Percentiles rank a stretch among this genome's conserved stretches.
These are phyloP conservation scores for Taxillus chinensis DNA, from an alignment of 164 flowering plant genomes.

Conservation along the genomic window DNA sequence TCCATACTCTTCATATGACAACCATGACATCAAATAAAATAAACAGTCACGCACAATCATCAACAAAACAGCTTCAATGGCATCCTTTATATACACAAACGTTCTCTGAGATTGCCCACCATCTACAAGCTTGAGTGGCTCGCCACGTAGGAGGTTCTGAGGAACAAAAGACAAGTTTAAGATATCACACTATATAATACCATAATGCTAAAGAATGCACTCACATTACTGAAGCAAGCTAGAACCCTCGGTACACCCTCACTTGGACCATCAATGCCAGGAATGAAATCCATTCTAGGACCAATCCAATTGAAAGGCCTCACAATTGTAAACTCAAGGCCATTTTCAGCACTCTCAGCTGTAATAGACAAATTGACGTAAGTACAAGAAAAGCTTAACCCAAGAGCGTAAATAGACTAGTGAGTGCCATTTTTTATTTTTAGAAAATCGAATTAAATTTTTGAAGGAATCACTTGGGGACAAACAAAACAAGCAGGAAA, in stretches of 20 bases:
- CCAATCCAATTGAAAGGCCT: constrained; percentile 94
- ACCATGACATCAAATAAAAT: neutral
- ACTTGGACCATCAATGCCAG: constrained; percentile 88
- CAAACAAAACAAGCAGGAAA: no score
- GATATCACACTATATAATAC: neutral
- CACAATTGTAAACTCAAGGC: constrained; percentile 65
- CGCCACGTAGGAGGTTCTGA: constrained; percentile 46
- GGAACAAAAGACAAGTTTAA: neutral
- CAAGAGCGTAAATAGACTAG: neutral
- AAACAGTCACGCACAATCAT: constrained; percentile 41
- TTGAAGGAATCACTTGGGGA: no score
- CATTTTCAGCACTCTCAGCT: constrained; percentile 84
- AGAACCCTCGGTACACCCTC: constrained; percentile 88
- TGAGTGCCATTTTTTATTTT: neutral
- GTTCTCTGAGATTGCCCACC: constrained; percentile 66
- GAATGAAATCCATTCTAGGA: constrained; percentile 85
- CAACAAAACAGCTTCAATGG: constrained; percentile 60
- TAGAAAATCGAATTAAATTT: no score
- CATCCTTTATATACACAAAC: constrained; percentile 58
- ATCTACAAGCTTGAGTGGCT: constrained; percentile 65
- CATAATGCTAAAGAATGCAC: constrained; percentile 3
- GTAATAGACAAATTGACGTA: constrained; percentile 5
- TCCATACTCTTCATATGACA: neutral
- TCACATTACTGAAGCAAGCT: constrained; percentile 86
- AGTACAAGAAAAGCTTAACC: neutral